Base-by-base conservation (phyloP, 768 basidiomycete species). In the Mycena epipterygia region DNA sequence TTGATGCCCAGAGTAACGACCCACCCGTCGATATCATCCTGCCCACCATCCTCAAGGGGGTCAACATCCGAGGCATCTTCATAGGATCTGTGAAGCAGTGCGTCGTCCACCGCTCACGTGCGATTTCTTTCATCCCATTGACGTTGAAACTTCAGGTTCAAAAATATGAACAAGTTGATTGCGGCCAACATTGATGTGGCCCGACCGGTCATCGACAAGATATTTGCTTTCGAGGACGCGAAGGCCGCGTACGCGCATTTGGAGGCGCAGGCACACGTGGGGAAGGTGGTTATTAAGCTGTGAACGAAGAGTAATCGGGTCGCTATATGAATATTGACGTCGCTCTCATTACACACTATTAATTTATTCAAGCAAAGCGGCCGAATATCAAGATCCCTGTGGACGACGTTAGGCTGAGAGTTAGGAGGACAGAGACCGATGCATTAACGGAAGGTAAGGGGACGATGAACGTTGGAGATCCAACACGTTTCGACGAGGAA, bases 241-340 rank as follows among this genome's bases (percentile, higher is more conserved):
- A 76, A 79, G 23, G 80, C 83, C 41, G 88, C 88, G 3, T 89
- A 84, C 72, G 76, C 80, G 56, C 83, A 87, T 73, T 76, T 87
- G 68, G 78, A 83, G 68, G 82, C 81, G 8, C 85, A 87, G 67
- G 80, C 83, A 68, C 86, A 88, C 74, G 83, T 88, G 13, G 88
- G 88, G 37, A 88, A 89, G 77, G 84, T 89, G 11, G 84, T 86
- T 27, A 83, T 88, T 67, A n/a, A n/a, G n/a, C n/a, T n/a, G n/a
- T n/a, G n/a, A n/a, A n/a, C n/a, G n/a, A n/a, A n/a, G n/a, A n/a
- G n/a, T n/a, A n/a, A n/a, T n/a, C n/a, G n/a, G n/a, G n/a, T n/a
- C n/a, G n/a, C n/a, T n/a, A n/a, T n/a, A n/a, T n/a, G n/a, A n/a
- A n/a, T n/a, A n/a, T n/a, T n/a, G n/a, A n/a, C n/a, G n/a, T n/a